Conservation (phyloP, 129 eudicot genomes). For the Flaveria linearis region DNA sequence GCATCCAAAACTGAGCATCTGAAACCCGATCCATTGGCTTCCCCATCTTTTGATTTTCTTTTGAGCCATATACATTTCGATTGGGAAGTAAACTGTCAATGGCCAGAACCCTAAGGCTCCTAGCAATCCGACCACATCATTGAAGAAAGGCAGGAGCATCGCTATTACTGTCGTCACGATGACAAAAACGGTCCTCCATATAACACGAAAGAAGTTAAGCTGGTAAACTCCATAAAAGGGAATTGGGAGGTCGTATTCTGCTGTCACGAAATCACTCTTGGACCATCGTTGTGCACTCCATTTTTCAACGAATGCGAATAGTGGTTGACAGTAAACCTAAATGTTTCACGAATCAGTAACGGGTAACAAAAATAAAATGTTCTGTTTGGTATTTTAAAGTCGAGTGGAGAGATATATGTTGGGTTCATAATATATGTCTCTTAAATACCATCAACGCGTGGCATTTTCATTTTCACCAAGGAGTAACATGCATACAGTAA, state of each 20-base stretch:
- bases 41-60: slow-evolving; percentile 60
- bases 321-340: slow-evolving; percentile 64
- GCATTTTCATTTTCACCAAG: no score
- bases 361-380: no score
- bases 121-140: slow-evolving; percentile 62
- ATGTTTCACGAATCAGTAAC: neutral
- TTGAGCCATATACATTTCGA: slow-evolving; percentile 68
- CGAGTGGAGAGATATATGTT: no score
- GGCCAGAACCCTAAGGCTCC: slow-evolving; percentile 86
- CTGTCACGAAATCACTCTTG: slow-evolving; percentile 45
- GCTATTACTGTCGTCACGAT: slow-evolving; percentile 47
- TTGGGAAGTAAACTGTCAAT: slow-evolving; percentile 63
- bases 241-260: slow-evolving; percentile 49
- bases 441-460: no score
- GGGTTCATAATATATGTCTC: no score
- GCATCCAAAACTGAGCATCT: slow-evolving; percentile 55
- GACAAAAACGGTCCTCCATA: slow-evolving; percentile 64
- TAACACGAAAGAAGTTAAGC: slow-evolving; percentile 52
- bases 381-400: no score
- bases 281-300: slow-evolving; percentile 57
- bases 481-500: neutral
- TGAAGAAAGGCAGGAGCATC: slow-evolving; percentile 74
- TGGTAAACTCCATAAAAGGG: slow-evolving; percentile 51
- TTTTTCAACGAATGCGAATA: slow-evolving; percentile 67
- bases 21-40: slow-evolving; percentile 50